Conservation (phyloP, 2,329 filamentous ascomycete species). For the Trichophyton equinum region DNA sequence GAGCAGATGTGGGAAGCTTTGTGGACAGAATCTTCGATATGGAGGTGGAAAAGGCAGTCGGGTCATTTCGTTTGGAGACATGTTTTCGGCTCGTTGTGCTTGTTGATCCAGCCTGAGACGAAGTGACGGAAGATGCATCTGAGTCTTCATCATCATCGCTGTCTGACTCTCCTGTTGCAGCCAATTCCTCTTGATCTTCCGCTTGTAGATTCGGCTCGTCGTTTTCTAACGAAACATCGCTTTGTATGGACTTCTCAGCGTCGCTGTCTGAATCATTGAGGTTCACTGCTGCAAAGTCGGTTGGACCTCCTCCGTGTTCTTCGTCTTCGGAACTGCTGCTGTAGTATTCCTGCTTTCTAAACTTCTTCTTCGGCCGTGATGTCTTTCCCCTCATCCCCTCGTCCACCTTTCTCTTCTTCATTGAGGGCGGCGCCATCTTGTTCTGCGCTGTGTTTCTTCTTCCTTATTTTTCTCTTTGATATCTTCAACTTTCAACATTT, state of each 20-base stretch:
- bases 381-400: slow-evolving; percentile 45
- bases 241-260: slow-evolving; percentile 15
- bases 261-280: slow-evolving; percentile 11
- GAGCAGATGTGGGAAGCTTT: slow-evolving; percentile 70
- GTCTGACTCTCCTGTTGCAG: slow-evolving; percentile 14
- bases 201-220: background rate
- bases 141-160: slow-evolving; percentile 19
- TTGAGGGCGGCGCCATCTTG: slow-evolving; percentile 28
- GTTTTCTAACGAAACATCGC: slow-evolving; percentile 16
- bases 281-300: slow-evolving; percentile 12
- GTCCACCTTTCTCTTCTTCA: slow-evolving; percentile 47
- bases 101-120: slow-evolving; percentile 26
- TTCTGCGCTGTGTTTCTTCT: slow-evolving; percentile 1
- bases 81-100: slow-evolving; percentile 21
- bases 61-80: slow-evolving; percentile 71
- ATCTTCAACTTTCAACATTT: background rate
- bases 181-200: slow-evolving; percentile 21
- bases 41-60: slow-evolving; percentile 77
- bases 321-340: slow-evolving; percentile 50
- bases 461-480: background rate
- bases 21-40: slow-evolving; percentile 86
- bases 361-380: slow-evolving; percentile 42
- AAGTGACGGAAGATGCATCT: slow-evolving; percentile 23
- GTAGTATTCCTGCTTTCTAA: slow-evolving; percentile 51
- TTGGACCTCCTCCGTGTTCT: slow-evolving; percentile 37